phyloP scores from a whole-genome alignment of 2,329 filamentous ascomycete genomes.

The Iodosphaeria phyllophila region DNA sequence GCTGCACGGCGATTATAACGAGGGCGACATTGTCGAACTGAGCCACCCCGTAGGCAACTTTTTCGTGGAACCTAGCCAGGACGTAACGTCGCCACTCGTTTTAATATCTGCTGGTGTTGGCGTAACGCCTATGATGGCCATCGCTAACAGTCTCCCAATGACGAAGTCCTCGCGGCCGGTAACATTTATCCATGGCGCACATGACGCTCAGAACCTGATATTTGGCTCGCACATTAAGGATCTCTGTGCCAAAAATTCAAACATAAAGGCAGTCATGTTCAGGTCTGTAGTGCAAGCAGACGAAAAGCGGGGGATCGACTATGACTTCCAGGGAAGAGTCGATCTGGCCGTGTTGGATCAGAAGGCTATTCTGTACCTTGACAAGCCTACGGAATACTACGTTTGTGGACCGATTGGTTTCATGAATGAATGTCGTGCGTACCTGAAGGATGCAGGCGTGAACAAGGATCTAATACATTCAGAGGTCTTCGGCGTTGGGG shows the following conservation, averaged over 20 bases:
- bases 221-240: conserved; percentile 31
- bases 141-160: conserved; percentile 30
- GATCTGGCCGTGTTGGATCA: conserved; percentile 35
- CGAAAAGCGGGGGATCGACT: conserved; percentile 32
- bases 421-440: conserved; percentile 41
- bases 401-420: conserved; percentile 53
- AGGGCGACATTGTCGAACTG: conserved; percentile 33
- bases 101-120: conserved; percentile 52
- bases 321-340: conserved; percentile 37
- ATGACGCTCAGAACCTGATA: conserved; percentile 28
- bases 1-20: conserved; percentile 26
- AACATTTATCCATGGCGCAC: conserved; percentile 44
- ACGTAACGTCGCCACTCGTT: conserved; percentile 33
- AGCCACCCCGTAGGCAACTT: conserved; percentile 42
- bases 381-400: conserved; percentile 44
- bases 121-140: conserved; percentile 45
- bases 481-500: conserved; percentile 48
- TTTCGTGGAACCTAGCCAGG: conserved; percentile 31
- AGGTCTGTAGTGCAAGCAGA: conserved; percentile 26
- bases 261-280: conserved; percentile 37
- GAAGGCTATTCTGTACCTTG: conserved; percentile 33
- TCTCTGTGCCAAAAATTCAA: conserved; percentile 21
- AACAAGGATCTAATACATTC: conserved; percentile 38
- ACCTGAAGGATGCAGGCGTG: conserved; percentile 37
- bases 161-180: conserved; percentile 24